Evolutionary conservation across 1,139 yeast species (phyloP).

Genomic region (Pichia sp.): DNA sequence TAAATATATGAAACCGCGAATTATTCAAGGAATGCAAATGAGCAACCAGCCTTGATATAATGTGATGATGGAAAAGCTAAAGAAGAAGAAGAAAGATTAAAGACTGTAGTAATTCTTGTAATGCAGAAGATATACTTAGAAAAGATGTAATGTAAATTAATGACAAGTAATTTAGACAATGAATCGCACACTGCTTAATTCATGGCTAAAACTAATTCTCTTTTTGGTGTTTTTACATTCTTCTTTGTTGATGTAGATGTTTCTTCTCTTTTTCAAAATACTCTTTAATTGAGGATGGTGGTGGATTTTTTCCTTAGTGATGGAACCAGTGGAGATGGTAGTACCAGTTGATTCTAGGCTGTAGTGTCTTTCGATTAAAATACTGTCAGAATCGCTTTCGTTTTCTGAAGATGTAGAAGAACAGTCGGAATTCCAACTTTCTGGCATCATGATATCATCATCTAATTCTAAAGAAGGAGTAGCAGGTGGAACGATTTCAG

Average conservation of each 20-base stretch:
- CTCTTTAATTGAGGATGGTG: constrained; percentile 10
- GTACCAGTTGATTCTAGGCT: constrained; percentile 9
- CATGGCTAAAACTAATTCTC: constrained; percentile 14
- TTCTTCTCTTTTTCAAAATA: constrained; percentile 16
- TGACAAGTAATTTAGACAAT: constrained; percentile 3
- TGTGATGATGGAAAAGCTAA: background rate
- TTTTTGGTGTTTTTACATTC: constrained; percentile 8
- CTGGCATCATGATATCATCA: background rate
- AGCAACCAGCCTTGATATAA: background rate
- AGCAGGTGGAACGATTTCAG: too few species aligned
- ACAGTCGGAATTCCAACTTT: constrained; percentile 6
- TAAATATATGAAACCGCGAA: too few species aligned
- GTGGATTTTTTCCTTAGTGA: background rate
- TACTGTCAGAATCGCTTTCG: constrained; percentile 11
- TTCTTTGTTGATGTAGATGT: background rate
- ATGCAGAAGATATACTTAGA: too few species aligned
- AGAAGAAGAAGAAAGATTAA: too few species aligned
- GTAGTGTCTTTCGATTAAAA: constrained; percentile 8
- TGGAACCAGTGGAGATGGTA: background rate
- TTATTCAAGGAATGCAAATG: too few species aligned
- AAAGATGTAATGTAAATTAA: background rate
- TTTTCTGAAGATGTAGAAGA: background rate
- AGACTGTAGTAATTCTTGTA: too few species aligned
- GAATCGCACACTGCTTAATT: constrained; percentile 11
- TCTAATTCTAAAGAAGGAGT: background rate